Evolutionary conservation across 208 protist genomes (phyloP), one percentile per base, ranked within the genome.

Genomic region (Crithidia fasciculata): DNA sequence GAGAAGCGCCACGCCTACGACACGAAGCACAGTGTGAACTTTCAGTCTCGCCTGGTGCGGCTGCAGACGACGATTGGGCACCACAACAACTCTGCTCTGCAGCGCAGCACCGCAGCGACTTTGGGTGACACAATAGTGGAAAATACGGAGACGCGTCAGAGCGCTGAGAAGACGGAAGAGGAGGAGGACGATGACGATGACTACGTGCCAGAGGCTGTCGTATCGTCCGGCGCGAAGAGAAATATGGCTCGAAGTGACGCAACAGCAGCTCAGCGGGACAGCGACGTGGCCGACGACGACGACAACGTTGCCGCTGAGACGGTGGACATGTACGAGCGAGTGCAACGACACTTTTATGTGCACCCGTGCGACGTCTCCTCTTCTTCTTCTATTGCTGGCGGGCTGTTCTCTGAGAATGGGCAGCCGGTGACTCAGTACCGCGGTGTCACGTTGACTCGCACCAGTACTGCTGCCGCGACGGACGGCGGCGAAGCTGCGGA

Each of bases 21-120:
- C 69, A 72, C 85, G 2, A 78, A 74, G 60, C 78, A 90, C 68
- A 81, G 87, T 52, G 88, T 95, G 28, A 96, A 96, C 82, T 94
- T 93, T 53, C 63, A 61, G 9, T 70, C 78, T 6, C 80, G 92
- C 2, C 56, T 90, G 10, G 40, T 58, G 12, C 75, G 52, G 3
- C 37, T 96, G 45, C 76, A 80, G 55, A 39, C 61, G 8, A 58
- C 59, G 40, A 81, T 95, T 61, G 53, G 41, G 5, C 13, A 70
- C 4, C 83, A 88, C 81, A 87, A 91, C 63, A 70, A 44, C 5
- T 49, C 58, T 12, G 67, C 69, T 3, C 8, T 47, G 7, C 72
- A 65, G 49, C 81, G 68, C n/a, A 54, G 47, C 50, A 55, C 50
- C 50, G 50, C 50, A 12, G 50, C n/a, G 28, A 28, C 28, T 28